A percentile compares a stretch with the other conserved stretches of the same genome.
phyloP scores from a whole-genome alignment of 2,329 filamentous ascomycete species.

The Paecilomyces sp. region DNA sequence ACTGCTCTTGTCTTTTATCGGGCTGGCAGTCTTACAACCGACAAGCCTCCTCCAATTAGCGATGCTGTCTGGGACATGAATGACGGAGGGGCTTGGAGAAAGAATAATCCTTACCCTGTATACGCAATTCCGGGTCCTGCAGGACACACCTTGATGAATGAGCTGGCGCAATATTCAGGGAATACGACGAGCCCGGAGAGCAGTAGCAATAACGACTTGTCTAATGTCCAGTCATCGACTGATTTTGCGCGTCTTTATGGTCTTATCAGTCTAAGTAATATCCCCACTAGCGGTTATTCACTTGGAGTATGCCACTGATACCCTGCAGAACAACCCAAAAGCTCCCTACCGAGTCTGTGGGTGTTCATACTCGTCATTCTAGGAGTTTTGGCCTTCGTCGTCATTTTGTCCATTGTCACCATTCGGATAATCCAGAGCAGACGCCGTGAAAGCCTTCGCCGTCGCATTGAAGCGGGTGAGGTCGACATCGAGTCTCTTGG shows the following conservation, averaged over 20 bases:
- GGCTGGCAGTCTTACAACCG: conserved; percentile 37
- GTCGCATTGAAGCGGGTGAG: conserved; percentile 68
- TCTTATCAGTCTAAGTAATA: conserved; percentile 40
- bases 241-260: conserved; percentile 39
- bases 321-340: conserved; percentile 29
- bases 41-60: conserved; percentile 58
- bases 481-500: conserved; percentile 81
- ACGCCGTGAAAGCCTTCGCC: conserved; percentile 59
- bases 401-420: conserved; percentile 57
- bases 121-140: conserved; percentile 68
- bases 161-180: conserved; percentile 70
- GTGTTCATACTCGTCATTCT: conserved; percentile 68
- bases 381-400: conserved; percentile 68
- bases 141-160: conserved; percentile 62
- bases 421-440: conserved; percentile 74
- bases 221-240: neutral
- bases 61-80: conserved; percentile 66
- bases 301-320: conserved; percentile 37
- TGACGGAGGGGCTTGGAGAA: conserved; percentile 65
- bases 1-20: conserved; percentile 53
- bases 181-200: conserved; percentile 50
- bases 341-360: conserved; percentile 66
- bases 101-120: conserved; percentile 65
- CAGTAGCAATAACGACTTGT: conserved; percentile 15
- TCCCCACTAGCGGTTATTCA: conserved; percentile 32